Evolutionary conservation across 2,329 filamentous ascomycete species (phyloP).

Genomic region (Colletotrichum musae): DNA sequence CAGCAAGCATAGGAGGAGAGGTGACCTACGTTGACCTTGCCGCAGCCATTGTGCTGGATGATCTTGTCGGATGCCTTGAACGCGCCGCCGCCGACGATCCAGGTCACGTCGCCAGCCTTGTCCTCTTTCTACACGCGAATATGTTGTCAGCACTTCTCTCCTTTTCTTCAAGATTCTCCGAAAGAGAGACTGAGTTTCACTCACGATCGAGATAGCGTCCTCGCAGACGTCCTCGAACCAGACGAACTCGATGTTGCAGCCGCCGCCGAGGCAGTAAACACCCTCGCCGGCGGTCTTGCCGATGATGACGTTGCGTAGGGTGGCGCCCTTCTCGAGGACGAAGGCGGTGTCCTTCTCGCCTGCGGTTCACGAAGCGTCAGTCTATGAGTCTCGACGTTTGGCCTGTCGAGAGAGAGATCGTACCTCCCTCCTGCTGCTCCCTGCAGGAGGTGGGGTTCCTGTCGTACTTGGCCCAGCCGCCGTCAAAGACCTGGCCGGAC

Average conservation of each 20-base stretch:
- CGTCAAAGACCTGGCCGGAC: constrained; percentile 48
- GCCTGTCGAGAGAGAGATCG: constrained; percentile 40
- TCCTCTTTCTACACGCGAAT: constrained; percentile 41
- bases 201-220: constrained; percentile 45
- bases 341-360: constrained; percentile 60
- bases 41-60: constrained; percentile 56
- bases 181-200: background rate
- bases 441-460: constrained; percentile 54
- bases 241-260: constrained; percentile 46
- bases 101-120: constrained; percentile 44
- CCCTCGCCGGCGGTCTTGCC: constrained; percentile 50
- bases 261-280: constrained; percentile 46
- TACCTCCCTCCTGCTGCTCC: constrained; percentile 56
- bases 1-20: fast-evolving
- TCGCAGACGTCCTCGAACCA: constrained; percentile 49
- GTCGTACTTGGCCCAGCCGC: constrained; percentile 51
- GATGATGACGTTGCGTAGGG: constrained; percentile 63
- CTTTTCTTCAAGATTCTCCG: no score
- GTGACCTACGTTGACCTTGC: constrained; percentile 46
- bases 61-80: constrained; percentile 56
- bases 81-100: constrained; percentile 57
- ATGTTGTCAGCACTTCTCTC: background rate
- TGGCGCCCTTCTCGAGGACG: constrained; percentile 57
- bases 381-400: no score
- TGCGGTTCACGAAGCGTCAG: background rate